Evolutionary conservation across 805 yeast species (phyloP), one percentile per base, ranked within the genome.

Genomic region (Candida anglica): DNA sequence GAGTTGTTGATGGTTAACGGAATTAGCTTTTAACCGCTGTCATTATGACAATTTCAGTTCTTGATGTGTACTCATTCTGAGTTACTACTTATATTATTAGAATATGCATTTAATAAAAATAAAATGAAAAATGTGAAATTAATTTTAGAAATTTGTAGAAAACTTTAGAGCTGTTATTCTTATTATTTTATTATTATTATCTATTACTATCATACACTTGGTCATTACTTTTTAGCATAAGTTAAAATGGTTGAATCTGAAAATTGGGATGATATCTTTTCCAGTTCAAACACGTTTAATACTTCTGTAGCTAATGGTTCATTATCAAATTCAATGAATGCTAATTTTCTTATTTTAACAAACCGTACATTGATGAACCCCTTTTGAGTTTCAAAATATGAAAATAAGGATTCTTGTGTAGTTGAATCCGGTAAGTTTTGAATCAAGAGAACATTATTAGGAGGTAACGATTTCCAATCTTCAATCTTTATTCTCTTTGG

Each of bases 271-370:
- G 29, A 19, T 21, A 30, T 18, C n/a, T 9, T 20, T 11, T 19
- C 26, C 3, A 28, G 24, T 6, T 48, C 46, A 11, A 41, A 18
- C 2, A 24, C 27, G 6, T 48, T 37, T 27, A 63, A 44, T 26
- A 64, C 56, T 11, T 32, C 33, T 0, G 67, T 64, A 0, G 95
- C 81, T 25, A 64, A 56, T 2, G 56, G 48, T 15, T 77, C 81
- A 4, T 64, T 60, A 16, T 72, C 77, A 52, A 81, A 91, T 47
- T 91, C 97, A 3, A 91, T 71, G 56, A 91, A 83, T 8, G 93
- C 94, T 29, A 91, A 73, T 24, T 74, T 74, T 28, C 86, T 70
- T 5, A 79, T 74, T 2, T 72, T 67, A 18, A 91, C 87, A 23
- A 78, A 58, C 34, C 94, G 74, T 2, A 81, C 63, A 43, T 81